Percentiles rank a stretch among this genome's conserved stretches.
phyloP scores from a whole-genome alignment of 305 asterid genomes.

The Solanum hybrid region DNA sequence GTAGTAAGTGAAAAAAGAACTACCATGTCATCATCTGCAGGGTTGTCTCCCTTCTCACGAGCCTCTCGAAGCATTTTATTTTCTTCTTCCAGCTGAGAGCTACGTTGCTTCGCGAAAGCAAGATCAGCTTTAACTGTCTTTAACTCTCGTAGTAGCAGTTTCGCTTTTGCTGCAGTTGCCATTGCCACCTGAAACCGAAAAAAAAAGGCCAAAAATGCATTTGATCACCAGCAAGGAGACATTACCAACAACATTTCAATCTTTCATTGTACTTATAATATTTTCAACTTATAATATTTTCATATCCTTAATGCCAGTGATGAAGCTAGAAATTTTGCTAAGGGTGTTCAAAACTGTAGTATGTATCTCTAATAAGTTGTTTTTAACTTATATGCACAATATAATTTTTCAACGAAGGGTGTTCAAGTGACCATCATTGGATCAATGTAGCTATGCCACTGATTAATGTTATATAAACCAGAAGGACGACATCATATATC shows the following conservation, averaged over 20 bases:
- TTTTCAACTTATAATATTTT: background rate
- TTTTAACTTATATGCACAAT: background rate
- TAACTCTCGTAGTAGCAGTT: slow-evolving; percentile 77
- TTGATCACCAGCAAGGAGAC: slow-evolving; percentile 1
- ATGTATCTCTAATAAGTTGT: background rate
- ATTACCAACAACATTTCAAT: background rate
- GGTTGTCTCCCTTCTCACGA: slow-evolving; percentile 60
- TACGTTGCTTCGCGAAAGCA: slow-evolving; percentile 66
- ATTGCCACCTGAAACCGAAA: slow-evolving; percentile 59
- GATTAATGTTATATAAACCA: background rate
- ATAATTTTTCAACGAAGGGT: background rate
- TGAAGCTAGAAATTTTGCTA: background rate
- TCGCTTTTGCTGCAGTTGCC: slow-evolving; percentile 98
- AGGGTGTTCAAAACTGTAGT: background rate
- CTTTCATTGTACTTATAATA: background rate
- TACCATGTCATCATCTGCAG: slow-evolving; percentile 95
- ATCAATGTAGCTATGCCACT: background rate
- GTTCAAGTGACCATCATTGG: background rate
- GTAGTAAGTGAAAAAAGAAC: background rate
- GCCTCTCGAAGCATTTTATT: slow-evolving; percentile 71
- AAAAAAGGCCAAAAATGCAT: slow-evolving; percentile 8
- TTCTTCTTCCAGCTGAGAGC: slow-evolving; percentile 95
- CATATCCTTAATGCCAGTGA: background rate
- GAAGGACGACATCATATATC: background rate
- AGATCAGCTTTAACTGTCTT: slow-evolving; percentile 91